phyloP scores from a whole-genome alignment of 225 moss, liverwort and hornwort genomes.

The Neckera pumila region DNA sequence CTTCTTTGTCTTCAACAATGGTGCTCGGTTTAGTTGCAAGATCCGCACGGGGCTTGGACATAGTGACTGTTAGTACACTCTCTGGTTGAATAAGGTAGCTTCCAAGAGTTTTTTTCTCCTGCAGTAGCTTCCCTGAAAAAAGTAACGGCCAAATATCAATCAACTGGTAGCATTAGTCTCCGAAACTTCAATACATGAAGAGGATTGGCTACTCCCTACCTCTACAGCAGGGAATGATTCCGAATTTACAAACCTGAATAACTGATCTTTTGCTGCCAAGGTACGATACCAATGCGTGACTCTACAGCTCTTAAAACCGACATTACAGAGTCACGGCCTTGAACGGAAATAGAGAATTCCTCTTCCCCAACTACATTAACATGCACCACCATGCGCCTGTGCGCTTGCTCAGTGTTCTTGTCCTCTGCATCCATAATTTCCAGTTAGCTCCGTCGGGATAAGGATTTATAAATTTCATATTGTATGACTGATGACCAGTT shows the following conservation, averaged over 20 bases:
- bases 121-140: conserved; percentile 62
- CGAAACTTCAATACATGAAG: neutral
- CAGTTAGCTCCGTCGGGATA: neutral
- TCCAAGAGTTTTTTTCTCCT: conserved; percentile 68
- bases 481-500: no score
- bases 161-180: neutral
- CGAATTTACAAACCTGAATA: conserved; percentile 45
- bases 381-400: conserved; percentile 78
- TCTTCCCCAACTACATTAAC: conserved; percentile 83
- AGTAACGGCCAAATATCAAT: neutral
- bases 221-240: neutral
- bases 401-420: conserved; percentile 64
- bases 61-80: conserved; percentile 60
- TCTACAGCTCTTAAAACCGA: conserved; percentile 58
- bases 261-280: conserved; percentile 77
- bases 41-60: conserved; percentile 48
- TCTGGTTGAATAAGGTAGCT: conserved; percentile 74
- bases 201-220: neutral
- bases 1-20: conserved; percentile 29
- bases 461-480: neutral
- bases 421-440: conserved; percentile 43
- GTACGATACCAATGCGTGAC: conserved; percentile 59
- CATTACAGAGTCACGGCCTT: conserved; percentile 74
- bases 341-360: conserved; percentile 70
- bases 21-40: conserved; percentile 5